Percentiles rank a stretch among this genome's conserved stretches.
phyloP scores from a whole-genome alignment of 2,329 filamentous ascomycete genomes.

The Hypoxylon sp. region DNA sequence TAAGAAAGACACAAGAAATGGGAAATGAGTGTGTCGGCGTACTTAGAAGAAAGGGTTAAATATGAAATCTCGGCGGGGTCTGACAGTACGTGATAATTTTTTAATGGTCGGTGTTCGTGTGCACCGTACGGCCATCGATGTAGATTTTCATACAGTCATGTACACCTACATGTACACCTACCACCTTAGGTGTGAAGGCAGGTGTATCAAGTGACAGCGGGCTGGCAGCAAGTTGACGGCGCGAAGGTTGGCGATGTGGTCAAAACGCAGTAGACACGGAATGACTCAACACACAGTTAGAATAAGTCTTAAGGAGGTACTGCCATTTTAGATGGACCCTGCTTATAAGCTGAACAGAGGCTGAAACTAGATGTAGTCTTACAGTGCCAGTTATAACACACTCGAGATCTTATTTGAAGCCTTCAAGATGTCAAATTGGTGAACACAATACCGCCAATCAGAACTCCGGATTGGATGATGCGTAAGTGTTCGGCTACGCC shows the following conservation, averaged over 20 bases:
- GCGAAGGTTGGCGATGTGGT: background rate
- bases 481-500: conserved; percentile 8
- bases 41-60: background rate
- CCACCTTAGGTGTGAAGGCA: background rate
- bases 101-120: background rate
- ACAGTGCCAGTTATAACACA: conserved; percentile 1
- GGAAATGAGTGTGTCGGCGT: background rate
- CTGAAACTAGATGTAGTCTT: conserved; percentile 2
- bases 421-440: conserved; percentile 20
- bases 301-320: background rate
- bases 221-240: background rate
- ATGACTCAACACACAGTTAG: background rate
- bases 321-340: background rate
- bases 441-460: conserved; percentile 19
- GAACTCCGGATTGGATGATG: conserved; percentile 8
- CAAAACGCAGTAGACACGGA: background rate
- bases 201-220: background rate
- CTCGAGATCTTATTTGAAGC: conserved; percentile 13
- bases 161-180: background rate
- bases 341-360: background rate
- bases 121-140: background rate
- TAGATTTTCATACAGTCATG: background rate
- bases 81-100: background rate
- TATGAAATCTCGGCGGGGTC: background rate
- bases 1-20: background rate